These are phyloP conservation scores for Botrytis squamosa DNA, from an alignment of 2,329 filamentous ascomycete genomes.

Conservation along the genomic window DNA sequence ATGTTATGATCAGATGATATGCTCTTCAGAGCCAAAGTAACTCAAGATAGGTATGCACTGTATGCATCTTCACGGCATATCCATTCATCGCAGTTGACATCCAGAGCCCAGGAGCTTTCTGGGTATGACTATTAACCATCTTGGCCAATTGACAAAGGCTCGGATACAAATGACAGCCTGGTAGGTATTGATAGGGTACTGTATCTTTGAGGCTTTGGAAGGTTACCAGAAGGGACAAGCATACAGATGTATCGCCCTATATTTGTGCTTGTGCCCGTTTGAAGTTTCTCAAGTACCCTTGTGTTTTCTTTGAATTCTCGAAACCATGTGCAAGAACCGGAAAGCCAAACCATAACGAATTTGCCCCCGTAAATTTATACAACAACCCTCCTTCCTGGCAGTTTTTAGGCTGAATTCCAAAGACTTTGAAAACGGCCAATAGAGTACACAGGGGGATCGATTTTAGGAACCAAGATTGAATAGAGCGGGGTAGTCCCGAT, in stretches of 20 bases:
- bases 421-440: not conserved
- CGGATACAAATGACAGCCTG: not conserved
- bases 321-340: not conserved
- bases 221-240: not conserved
- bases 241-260: not conserved
- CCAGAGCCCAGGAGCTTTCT: not conserved
- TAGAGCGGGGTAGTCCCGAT: slow-evolving; percentile 4
- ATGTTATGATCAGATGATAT: slow-evolving; percentile 17
- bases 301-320: not conserved
- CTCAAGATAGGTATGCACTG: slow-evolving; percentile 16
- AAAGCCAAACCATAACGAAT: not conserved
- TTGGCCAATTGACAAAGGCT: not conserved
- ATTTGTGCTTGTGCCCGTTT: slow-evolving; percentile 1
- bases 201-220: not conserved
- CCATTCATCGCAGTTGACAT: not conserved
- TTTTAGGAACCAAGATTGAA: not conserved
- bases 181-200: not conserved
- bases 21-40: not conserved
- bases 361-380: not conserved
- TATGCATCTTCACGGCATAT: not conserved
- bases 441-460: not conserved
- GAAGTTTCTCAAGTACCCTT: not conserved
- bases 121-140: not conserved
- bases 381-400: not conserved
- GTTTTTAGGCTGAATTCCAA: not conserved